Evolutionary conservation across 306 rosid species (phyloP).

Genomic region (Quercus variabilis): DNA sequence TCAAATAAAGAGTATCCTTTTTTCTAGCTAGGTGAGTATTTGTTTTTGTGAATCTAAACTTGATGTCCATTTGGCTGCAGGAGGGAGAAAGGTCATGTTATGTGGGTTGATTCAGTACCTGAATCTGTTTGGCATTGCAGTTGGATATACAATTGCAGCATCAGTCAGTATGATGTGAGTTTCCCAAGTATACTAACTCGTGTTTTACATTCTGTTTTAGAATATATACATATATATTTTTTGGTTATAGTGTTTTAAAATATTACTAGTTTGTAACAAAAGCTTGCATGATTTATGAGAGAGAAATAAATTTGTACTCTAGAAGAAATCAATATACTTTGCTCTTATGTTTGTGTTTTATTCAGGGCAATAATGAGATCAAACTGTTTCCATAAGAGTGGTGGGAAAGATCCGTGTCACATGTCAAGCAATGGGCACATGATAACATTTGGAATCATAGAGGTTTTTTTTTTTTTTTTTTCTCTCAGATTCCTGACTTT

Average conservation of each 20-base stretch:
- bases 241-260: no score
- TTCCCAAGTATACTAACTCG: neutral
- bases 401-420: slow-evolving; percentile 70
- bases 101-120: no score
- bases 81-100: no score
- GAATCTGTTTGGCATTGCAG: no score
- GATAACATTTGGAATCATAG: slow-evolving; percentile 68
- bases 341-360: neutral
- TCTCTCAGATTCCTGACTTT: slow-evolving; percentile 73
- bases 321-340: neutral
- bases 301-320: no score
- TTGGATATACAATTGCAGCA: no score
- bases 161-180: slow-evolving; percentile 67
- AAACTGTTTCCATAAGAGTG: slow-evolving; percentile 65
- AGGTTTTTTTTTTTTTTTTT: slow-evolving; percentile 56
- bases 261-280: neutral
- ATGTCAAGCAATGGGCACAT: slow-evolving; percentile 78
- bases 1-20: no score
- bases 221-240: neutral
- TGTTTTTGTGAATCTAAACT: no score
- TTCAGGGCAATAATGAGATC: slow-evolving; percentile 71
- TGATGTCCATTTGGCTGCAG: no score
- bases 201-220: neutral
- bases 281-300: neutral
- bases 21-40: no score